Percentiles rank a stretch among this genome's conserved stretches.
Conservation (phyloP, 2,329 filamentous ascomycete genomes). For the Teratosphaeria gauchensis region DNA sequence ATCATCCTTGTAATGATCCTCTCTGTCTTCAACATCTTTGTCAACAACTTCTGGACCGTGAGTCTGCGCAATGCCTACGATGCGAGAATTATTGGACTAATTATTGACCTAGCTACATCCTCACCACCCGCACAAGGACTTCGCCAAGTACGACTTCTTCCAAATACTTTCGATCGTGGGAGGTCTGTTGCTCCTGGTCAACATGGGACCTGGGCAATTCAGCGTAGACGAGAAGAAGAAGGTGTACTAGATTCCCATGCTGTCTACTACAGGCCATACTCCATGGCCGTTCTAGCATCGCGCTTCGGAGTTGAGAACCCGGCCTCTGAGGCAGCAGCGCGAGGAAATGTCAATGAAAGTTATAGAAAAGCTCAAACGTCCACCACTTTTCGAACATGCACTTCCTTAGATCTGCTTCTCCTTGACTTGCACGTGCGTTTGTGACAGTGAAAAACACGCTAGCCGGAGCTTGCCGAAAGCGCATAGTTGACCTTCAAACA, state of each 20-base stretch:
- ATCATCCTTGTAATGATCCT: constrained; percentile 90
- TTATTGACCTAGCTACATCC: constrained; percentile 65
- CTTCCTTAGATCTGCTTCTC: background rate
- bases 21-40: constrained; percentile 90
- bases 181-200: constrained; percentile 89
- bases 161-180: constrained; percentile 98
- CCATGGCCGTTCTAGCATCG: background rate
- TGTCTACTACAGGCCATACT: background rate
- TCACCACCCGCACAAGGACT: constrained; percentile 98
- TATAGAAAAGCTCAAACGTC: background rate
- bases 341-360: background rate
- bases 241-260: constrained; percentile 59
- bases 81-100: background rate
- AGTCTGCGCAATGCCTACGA: constrained; percentile 31
- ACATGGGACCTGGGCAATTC: constrained; percentile 96
- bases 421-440: background rate
- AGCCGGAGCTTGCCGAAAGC: background rate
- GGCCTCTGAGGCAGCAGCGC: background rate
- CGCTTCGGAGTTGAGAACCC: background rate
- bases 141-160: constrained; percentile 99
- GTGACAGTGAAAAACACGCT: background rate
- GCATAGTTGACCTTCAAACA: background rate
- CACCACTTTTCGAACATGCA: background rate
- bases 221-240: constrained; percentile 99
- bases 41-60: constrained; percentile 99